Base-by-base conservation (phyloP, 1,284 basidiomycete species). In the Cutaneotrichosporon cyanovorans region DNA sequence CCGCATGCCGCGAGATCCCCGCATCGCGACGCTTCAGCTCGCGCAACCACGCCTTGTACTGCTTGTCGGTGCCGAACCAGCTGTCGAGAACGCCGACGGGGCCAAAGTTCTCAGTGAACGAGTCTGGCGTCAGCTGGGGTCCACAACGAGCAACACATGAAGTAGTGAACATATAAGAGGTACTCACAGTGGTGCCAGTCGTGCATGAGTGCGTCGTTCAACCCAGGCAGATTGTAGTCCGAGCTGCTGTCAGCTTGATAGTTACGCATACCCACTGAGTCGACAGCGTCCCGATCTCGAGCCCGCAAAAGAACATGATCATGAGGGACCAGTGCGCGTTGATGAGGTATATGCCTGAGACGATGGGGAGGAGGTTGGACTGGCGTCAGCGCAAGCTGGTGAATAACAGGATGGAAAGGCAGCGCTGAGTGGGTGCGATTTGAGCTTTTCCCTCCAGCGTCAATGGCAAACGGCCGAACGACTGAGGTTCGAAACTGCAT, bases 101-200 rank as follows among this genome's bases (percentile, higher is more conserved):
- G 37, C 53, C 53, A 37, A 37, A 54, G 48, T 54, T 54, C 18
- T 54, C 53, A 1, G 48, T 54, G 35, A 48, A 54, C 14, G 46
- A 34, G 40, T 54, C 46, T 47, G 40, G 25, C 9, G 40, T 42
- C 14, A 42, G 46, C 21, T 4, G 8, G 28, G 9, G 14, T 10
- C 16, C n/a, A n/a, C 15, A 10, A 2, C 2, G 19, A 8, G 22
- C 18, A 4, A n/a, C n/a, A n/a, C n/a, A n/a, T n/a, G n/a, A n/a
- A n/a, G n/a, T n/a, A n/a, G n/a, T n/a, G n/a, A n/a, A n/a, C n/a
- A n/a, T 8, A 7, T 7, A n/a, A 11, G 28, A 8, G 12, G 19
- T n/a, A 46, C 46, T 37, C 40, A 47, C 46, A 54, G 43, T 54
- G 53, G 44, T 54, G 53, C 53, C 53, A 54, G 53, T 54, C 53